Percentiles rank a stretch among this genome's conserved stretches.
Conservation (phyloP, 2,329 filamentous ascomycete species). For the Thielaviopsis euricoi region DNA sequence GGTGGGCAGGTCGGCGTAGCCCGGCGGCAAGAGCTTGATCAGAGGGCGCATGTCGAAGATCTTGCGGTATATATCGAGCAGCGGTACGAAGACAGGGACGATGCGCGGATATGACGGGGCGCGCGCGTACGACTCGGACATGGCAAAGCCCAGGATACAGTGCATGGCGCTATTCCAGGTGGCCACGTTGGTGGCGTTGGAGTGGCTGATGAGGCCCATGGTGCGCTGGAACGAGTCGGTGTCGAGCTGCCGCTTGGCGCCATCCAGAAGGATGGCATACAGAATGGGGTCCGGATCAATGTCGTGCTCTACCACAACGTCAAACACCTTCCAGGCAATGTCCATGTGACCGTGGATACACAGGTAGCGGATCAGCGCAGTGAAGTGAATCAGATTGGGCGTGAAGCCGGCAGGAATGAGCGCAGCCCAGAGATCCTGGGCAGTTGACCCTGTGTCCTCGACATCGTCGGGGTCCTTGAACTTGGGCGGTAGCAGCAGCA, state of each 20-base stretch:
- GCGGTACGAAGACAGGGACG: conserved; percentile 26
- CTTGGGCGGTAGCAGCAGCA: conserved; percentile 20
- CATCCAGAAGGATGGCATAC: conserved; percentile 53
- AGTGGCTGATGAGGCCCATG: conserved; percentile 3
- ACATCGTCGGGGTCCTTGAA: background rate
- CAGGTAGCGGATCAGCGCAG: conserved; percentile 55
- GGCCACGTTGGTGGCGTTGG: conserved; percentile 13
- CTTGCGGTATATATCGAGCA: conserved; percentile 33
- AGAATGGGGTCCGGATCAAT: conserved; percentile 49
- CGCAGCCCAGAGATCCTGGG: conserved; percentile 23
- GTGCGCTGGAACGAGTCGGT: conserved; percentile 27
- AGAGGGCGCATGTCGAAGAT: conserved; percentile 31
- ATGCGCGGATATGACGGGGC: conserved; percentile 19
- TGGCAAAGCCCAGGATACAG: conserved; percentile 28
- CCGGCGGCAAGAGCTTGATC: conserved; percentile 20
- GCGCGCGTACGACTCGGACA: conserved; percentile 22
- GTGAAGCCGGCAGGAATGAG: conserved; percentile 34
- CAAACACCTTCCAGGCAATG: conserved; percentile 48
- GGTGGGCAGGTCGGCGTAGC: conserved; percentile 10
- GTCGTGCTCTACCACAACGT: conserved; percentile 41
- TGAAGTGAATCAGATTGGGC: conserved; percentile 47
- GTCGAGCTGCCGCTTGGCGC: conserved; percentile 44
- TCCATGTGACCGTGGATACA: conserved; percentile 45
- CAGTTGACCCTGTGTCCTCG: conserved; percentile 20
- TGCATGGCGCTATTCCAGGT: conserved; percentile 29